Percentiles rank a stretch among this genome's conserved stretches.
These are phyloP conservation scores for Hyaloscypha variabilis DNA, from an alignment of 495 filamentous ascomycete genomes.

Conservation along the genomic window DNA sequence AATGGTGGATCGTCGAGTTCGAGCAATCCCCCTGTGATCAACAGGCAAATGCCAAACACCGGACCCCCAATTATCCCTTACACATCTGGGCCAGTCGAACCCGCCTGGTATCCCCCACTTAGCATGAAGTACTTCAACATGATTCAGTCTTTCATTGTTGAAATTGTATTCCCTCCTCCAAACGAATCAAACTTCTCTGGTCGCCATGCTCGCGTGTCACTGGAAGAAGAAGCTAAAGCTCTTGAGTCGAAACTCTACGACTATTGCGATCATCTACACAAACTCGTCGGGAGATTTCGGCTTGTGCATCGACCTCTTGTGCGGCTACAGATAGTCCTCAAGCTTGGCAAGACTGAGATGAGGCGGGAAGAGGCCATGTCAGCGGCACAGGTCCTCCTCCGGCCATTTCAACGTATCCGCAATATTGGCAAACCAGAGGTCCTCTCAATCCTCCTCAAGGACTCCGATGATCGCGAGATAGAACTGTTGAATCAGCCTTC, in stretches of 20 bases:
- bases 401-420: constrained; percentile 22
- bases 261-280: constrained; percentile 25
- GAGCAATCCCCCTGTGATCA: constrained; percentile 13
- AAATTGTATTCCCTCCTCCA: constrained; percentile 9
- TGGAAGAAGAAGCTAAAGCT: constrained; percentile 1
- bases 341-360: constrained; percentile 11
- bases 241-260: constrained; percentile 12
- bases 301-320: constrained; percentile 7
- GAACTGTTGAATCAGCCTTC: constrained; percentile 7
- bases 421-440: constrained; percentile 11
- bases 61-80: constrained; percentile 11
- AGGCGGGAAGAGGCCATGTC: constrained; percentile 11
- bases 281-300: constrained; percentile 17
- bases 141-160: constrained; percentile 20
- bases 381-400: constrained; percentile 10
- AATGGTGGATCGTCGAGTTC: constrained; percentile 45
- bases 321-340: constrained; percentile 15
- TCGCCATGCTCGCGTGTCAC: neutral
- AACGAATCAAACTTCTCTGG: neutral
- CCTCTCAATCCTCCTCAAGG: constrained; percentile 4
- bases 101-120: constrained; percentile 20
- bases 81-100: constrained; percentile 12
- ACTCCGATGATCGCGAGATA: constrained; percentile 12
- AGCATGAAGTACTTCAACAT: constrained; percentile 17
- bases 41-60: neutral